These are phyloP conservation scores for Tolypocladium paradoxum DNA, from an alignment of 2,329 filamentous ascomycete species.

Conservation along the genomic window DNA sequence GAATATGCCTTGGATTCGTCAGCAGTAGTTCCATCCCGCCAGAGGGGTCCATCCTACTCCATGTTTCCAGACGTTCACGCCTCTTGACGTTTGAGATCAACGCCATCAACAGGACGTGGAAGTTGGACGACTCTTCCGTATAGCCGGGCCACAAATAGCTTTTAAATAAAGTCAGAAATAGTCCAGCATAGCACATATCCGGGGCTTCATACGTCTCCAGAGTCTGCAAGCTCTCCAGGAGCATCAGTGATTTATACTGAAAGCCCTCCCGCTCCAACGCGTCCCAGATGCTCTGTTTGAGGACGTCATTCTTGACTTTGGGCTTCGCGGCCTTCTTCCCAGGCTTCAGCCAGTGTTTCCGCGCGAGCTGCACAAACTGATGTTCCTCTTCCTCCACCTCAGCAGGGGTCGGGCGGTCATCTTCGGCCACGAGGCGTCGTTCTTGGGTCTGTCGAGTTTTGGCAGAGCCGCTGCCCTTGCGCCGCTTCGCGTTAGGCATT, in stretches of 20 bases:
- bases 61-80: conserved; percentile 76
- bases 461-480: conserved; percentile 40
- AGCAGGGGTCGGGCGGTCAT: conserved; percentile 43
- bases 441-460: conserved; percentile 21
- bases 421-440: conserved; percentile 27
- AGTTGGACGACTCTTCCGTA: conserved; percentile 77
- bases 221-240: conserved; percentile 82
- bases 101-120: conserved; percentile 79
- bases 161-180: not conserved
- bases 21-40: conserved; percentile 3
- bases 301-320: conserved; percentile 71
- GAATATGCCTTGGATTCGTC: conserved; percentile 52
- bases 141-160: conserved; percentile 95
- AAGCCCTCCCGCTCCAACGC: conserved; percentile 74
- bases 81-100: conserved; percentile 81
- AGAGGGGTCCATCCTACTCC: conserved; percentile 46
- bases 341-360: conserved; percentile 71
- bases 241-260: conserved; percentile 62
- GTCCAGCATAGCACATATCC: not conserved
- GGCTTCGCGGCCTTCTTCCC: conserved; percentile 50
- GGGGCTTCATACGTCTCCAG: conserved; percentile 55
- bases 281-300: conserved; percentile 87
- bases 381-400: conserved; percentile 62
- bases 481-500: conserved; percentile 51
- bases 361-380: conserved; percentile 66